These are phyloP conservation scores for Tulasnella sp. DNA, from an alignment of 768 basidiomycete genomes.

Conservation along the genomic window DNA sequence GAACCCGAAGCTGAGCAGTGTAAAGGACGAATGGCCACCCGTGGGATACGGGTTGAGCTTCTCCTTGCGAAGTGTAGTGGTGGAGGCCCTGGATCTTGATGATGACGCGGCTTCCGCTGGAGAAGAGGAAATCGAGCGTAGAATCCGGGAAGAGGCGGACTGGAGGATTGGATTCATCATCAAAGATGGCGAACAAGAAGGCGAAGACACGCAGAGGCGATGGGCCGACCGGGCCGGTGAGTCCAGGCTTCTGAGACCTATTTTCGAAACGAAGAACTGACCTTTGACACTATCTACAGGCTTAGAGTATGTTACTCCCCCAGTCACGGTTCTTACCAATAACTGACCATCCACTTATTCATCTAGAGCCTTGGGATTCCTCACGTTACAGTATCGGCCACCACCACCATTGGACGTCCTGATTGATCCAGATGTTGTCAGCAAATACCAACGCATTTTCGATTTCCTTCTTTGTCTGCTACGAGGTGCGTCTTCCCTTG, in stretches of 20 bases:
- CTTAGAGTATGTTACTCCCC: constrained; percentile 36
- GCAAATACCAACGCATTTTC: constrained; percentile 79
- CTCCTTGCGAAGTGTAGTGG: constrained; percentile 70
- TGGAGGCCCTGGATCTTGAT: constrained; percentile 54
- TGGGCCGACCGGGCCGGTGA: constrained; percentile 77
- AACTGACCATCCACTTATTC: neutral
- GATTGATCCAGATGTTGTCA: constrained; percentile 59
- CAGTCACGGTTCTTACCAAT: neutral
- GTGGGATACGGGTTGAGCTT: constrained; percentile 77
- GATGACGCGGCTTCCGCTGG: constrained; percentile 4
- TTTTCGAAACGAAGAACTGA: neutral
- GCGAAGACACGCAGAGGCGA: constrained; percentile 50
- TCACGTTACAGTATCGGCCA: constrained; percentile 86
- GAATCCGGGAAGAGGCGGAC: constrained; percentile 26
- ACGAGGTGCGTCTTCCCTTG: constrained; percentile 48
- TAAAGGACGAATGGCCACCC: constrained; percentile 76
- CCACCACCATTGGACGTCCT: constrained; percentile 65
- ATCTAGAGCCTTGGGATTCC: constrained; percentile 70
- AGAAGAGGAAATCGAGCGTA: neutral
- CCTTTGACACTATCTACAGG: constrained; percentile 20
- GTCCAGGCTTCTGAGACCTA: constrained; percentile 25
- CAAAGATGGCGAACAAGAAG: constrained; percentile 45
- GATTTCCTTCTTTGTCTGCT: constrained; percentile 66
- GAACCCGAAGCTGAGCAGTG: constrained; percentile 51
- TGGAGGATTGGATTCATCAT: constrained; percentile 67